phyloP scores from a whole-genome alignment of 129 eudicot species.

The Heracleum sosnowskyi region DNA sequence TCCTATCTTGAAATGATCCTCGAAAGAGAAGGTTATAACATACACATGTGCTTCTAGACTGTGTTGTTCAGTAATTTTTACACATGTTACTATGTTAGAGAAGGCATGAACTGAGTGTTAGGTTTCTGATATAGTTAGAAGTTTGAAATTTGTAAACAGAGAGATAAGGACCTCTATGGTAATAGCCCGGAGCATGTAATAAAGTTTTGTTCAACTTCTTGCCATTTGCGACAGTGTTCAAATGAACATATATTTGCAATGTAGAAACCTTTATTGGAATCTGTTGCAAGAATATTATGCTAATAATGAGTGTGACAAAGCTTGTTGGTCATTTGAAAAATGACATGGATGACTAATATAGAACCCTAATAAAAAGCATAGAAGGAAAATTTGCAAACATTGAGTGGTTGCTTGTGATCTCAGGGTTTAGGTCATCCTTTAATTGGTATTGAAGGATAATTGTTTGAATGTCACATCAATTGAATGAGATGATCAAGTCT shows the following conservation, averaged over 20 bases:
- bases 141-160: background rate
- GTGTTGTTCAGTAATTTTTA: background rate
- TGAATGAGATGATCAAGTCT: background rate
- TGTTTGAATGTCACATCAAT: too few species aligned
- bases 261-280: background rate
- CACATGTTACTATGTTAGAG: background rate
- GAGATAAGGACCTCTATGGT: background rate
- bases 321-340: background rate
- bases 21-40: constrained; percentile 67
- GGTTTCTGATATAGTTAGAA: background rate
- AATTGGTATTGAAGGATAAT: too few species aligned
- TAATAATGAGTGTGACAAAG: background rate
- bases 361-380: background rate
- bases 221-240: background rate
- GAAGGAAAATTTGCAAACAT: background rate
- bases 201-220: background rate
- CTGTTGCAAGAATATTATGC: background rate
- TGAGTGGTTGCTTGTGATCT: background rate
- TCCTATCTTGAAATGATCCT: constrained; percentile 96
- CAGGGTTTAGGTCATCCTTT: too few species aligned
- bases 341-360: background rate
- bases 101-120: background rate
- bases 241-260: background rate
- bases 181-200: background rate
- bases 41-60: background rate